These are phyloP conservation scores for Leccinum olivaceopallidum DNA, from an alignment of 768 basidiomycete genomes.

Conservation along the genomic window DNA sequence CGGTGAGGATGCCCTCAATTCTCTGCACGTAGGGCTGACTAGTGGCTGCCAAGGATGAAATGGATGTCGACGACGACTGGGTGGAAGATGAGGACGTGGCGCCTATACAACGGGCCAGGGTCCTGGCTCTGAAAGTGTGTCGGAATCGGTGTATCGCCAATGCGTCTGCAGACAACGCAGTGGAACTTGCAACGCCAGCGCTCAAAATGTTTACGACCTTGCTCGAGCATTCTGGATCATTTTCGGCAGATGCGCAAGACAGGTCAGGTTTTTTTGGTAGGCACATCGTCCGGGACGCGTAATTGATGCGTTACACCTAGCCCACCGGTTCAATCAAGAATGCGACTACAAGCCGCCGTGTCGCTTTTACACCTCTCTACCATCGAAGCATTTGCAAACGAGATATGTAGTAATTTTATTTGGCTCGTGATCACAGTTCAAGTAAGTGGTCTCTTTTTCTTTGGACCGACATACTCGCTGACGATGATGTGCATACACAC, in stretches of 20 bases:
- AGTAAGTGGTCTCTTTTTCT: constrained; percentile 41
- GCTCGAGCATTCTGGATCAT: constrained; percentile 67
- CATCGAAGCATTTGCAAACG: constrained; percentile 54
- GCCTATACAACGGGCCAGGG: constrained; percentile 61
- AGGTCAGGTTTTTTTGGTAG: constrained; percentile 39
- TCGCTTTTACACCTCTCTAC: constrained; percentile 78
- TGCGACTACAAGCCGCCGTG: constrained; percentile 81
- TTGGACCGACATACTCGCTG: neutral
- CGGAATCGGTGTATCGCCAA: constrained; percentile 79
- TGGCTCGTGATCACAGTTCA: constrained; percentile 74
- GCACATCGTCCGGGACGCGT: neutral
- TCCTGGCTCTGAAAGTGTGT: constrained; percentile 78
- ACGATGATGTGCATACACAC: constrained; percentile 5
- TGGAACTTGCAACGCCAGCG: constrained; percentile 72
- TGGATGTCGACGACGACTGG: constrained; percentile 75
- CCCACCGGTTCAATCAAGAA: constrained; percentile 64
- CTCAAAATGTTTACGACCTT: constrained; percentile 73
- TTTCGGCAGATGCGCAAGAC: constrained; percentile 53
- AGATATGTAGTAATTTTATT: constrained; percentile 62
- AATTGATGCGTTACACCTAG: constrained; percentile 36
- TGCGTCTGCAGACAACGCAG: constrained; percentile 53
- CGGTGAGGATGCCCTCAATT: constrained; percentile 39
- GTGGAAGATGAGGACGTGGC: constrained; percentile 63
- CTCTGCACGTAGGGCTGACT: neutral
- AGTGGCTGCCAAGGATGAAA: constrained; percentile 45